These are phyloP conservation scores for Populus deltoides DNA, from an alignment of 345 rosid species.

Conservation along the genomic window DNA sequence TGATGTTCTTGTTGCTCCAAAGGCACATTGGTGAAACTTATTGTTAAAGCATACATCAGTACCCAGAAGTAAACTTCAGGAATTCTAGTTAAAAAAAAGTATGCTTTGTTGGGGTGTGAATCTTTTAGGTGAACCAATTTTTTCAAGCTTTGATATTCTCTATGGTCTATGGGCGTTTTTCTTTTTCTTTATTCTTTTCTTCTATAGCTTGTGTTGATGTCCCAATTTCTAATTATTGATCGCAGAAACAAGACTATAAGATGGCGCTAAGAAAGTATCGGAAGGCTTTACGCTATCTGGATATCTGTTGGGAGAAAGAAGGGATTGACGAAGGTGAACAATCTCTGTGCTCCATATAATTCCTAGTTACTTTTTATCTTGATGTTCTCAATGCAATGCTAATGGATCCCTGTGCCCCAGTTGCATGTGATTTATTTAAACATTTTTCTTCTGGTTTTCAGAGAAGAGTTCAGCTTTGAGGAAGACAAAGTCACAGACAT, in stretches of 20 bases:
- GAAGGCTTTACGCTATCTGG: conserved; percentile 80
- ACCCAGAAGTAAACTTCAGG: background rate
- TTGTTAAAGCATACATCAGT: background rate
- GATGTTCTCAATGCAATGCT: background rate
- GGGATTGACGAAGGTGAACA: conserved; percentile 80
- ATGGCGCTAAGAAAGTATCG: conserved; percentile 94
- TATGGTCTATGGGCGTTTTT: background rate
- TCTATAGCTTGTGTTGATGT: background rate
- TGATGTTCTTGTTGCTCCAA: background rate
- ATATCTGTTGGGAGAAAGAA: conserved; percentile 96
- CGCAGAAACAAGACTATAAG: conserved; percentile 81
- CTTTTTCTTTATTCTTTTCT: background rate
- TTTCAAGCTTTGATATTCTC: background rate
- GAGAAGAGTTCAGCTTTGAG: conserved; percentile 74
- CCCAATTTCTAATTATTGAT: background rate
- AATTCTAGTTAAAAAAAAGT: background rate
- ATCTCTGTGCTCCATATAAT: background rate
- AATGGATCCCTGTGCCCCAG: background rate
- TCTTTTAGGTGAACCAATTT: background rate
- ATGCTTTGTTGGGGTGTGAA: background rate
- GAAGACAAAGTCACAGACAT: conserved; percentile 82
- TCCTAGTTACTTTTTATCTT: background rate
- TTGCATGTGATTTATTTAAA: conserved; percentile 5
- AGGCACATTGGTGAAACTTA: background rate
- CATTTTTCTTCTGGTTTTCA: conserved; percentile 30